Conservation (phyloP, 768 basidiomycete genomes). For the Dictyophora rubrovolvata region DNA sequence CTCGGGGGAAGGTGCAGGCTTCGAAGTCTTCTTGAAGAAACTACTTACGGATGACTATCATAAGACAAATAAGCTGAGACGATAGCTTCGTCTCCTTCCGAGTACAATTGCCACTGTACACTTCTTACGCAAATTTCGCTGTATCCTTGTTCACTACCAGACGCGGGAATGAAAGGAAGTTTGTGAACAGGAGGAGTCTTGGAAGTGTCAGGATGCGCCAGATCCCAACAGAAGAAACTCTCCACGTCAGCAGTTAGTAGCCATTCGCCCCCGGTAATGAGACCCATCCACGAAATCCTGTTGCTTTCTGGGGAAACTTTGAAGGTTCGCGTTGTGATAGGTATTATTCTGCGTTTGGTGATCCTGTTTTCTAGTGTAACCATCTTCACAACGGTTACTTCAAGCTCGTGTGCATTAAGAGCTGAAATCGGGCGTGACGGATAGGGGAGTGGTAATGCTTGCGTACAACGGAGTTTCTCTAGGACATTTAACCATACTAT, state of each 20-base stretch:
- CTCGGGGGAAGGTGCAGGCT: no score
- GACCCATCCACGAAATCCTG: conserved; percentile 6
- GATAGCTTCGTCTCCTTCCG: conserved; percentile 2
- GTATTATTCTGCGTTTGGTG: neutral
- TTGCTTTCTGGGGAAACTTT: neutral
- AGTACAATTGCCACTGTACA: conserved; percentile 3
- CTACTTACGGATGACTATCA: conserved; percentile 8
- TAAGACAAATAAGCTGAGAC: conserved; percentile 9
- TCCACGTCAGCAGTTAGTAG: conserved; percentile 4
- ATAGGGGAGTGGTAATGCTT: conserved; percentile 3
- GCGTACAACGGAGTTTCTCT: conserved; percentile 2
- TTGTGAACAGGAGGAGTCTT: neutral
- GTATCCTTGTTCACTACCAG: conserved; percentile 8
- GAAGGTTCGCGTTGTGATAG: conserved; percentile 1
- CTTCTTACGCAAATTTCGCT: conserved; percentile 9
- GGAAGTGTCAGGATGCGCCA: neutral
- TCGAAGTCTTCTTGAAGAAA: neutral
- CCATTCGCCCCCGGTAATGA: conserved; percentile 6
- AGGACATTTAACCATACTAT: conserved; percentile 3
- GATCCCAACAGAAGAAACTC: conserved; percentile 7
- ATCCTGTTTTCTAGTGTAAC: conserved; percentile 1
- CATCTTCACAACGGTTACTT: conserved; percentile 9
- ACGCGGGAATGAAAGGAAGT: neutral
- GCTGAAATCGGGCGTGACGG: neutral
- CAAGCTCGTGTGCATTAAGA: neutral